Evolutionary conservation across 208 protist species (phyloP), one percentile per base, ranked within the genome.

Genomic region (Leishmania major): DNA sequence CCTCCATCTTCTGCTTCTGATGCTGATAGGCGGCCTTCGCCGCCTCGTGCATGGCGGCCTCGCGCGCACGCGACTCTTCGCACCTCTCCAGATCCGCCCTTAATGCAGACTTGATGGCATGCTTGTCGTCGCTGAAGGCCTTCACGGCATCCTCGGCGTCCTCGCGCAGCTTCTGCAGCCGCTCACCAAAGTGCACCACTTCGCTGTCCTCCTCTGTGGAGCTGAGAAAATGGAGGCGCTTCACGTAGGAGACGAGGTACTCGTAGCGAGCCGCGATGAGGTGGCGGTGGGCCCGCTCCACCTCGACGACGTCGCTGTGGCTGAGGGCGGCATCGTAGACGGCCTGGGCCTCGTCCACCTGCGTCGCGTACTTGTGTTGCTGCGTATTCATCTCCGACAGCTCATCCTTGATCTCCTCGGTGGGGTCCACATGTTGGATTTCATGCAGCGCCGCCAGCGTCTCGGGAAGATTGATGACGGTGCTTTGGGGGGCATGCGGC

Each of bases 251-350:
- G 40, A 90, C 89, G 37, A 92, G 78, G 70, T 88, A 85, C 79
- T 96, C 93, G 82, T 96, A 96, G 75, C 89, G 89, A 11, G 91
- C 93, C 31, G 91, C 88, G 79, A 96, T 96, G 25, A 95, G 87
- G 74, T 93, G 88, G 40, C 92, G 90, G 77, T 96, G 93, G 1
- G 90, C 84, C 6, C 90, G 89, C 86, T 96, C 92, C 60, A 95
- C 83, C 60, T 94, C 91, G 17, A 94, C 85, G 59, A 96, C 90
- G 80, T 96, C 92, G 45, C 90, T 88, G 10, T 82, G 84, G 22
- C 70, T 74, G 25, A 87, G 67, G 31, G 93, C 92, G 15, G 84
- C 74, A 43, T 93, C 85, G 84, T 91, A 90, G 22, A 82, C 80
- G 25, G 77, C 79, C 71, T 92, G 84, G 28, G 89, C 89, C 64